Base-by-base conservation (phyloP, 192 early-diverging fungal species). In the Podochytrium sp. region DNA sequence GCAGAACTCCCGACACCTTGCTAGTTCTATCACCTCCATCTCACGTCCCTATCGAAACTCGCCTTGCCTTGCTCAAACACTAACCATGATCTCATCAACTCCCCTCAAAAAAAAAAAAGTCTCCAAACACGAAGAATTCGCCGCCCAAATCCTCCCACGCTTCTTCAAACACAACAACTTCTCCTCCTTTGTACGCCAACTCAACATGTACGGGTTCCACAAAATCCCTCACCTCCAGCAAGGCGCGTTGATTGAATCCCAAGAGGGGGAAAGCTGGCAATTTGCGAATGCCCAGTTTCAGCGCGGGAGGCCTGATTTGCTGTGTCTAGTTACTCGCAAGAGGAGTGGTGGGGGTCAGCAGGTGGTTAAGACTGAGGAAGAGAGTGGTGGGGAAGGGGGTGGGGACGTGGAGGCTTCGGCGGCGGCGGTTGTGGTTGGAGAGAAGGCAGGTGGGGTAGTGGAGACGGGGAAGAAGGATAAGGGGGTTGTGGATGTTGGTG, bases 211-310 rank as follows among this genome's bases (percentile, higher is more conserved):
- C 74, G 97, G 94, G 16, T 99, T 99, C 72, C 95, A 96, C 81
- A 99, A 99, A 65, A 89, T 97, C 16, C 95, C 94, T n/a, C 93
- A 97, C 76, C 75, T 96, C 16, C 92, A 94, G 65, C 92, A 95
- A 56, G 97, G 97, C 34, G 92, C 94, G 1, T 83, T 98, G 37
- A 33, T 69, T 10, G 12, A 50, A 10, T 79, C 92, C 3, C 92
- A 93, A 23, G 85, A 83, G 1, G 85, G 92, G 0, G 96, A 98
- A 77, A 84, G 87, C 58, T 95, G 91, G 92, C 95, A 98, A 80
- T 99, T 99, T 79, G 88, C 84, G 60, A 95, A 99, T 74, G 87
- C 87, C 0, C 89, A 96, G 70, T 99, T 99, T 73, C 91, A 92
- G 78, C 87, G 93, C 42, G 90, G 90, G 59, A 91, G 94, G 75